phyloP scores from a whole-genome alignment of 805 yeast species.

The Candida boleticola region DNA sequence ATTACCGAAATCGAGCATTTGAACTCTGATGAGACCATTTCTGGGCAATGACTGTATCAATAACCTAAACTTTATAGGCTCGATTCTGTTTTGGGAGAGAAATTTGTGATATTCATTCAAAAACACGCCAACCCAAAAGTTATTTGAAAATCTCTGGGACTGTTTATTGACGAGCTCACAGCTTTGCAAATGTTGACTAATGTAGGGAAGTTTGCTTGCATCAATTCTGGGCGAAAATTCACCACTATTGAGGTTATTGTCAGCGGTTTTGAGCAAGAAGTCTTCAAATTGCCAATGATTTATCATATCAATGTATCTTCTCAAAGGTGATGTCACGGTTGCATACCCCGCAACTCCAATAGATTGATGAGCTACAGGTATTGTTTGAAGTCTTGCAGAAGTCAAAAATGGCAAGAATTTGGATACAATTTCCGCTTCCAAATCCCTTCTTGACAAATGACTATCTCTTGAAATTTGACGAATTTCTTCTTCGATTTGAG shows the following conservation, averaged over 20 bases:
- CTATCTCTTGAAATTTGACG: conserved; percentile 16
- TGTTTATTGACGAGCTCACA: conserved; percentile 26
- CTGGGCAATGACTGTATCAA: conserved; percentile 23
- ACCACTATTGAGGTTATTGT: background rate
- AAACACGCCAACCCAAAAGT: conserved; percentile 39
- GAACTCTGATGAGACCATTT: conserved; percentile 23
- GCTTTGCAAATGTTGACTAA: conserved; percentile 31
- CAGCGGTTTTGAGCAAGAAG: conserved; percentile 9
- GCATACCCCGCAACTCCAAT: conserved; percentile 63
- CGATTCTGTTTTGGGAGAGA: conserved; percentile 13
- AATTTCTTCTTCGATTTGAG: conserved; percentile 23
- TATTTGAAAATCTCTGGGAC: conserved; percentile 21
- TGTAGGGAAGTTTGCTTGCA: conserved; percentile 7
- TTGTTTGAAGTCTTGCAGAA: conserved; percentile 49
- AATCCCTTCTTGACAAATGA: conserved; percentile 13
- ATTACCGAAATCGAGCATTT: conserved; percentile 23
- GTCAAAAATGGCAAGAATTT: conserved; percentile 46
- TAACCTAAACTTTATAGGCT: conserved; percentile 21
- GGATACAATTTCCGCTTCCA: conserved; percentile 40
- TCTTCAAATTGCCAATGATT: conserved; percentile 69
- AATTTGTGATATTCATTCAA: conserved; percentile 25
- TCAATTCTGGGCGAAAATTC: background rate
- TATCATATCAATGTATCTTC: conserved; percentile 77
- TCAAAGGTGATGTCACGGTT: conserved; percentile 84
- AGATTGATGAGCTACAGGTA: conserved; percentile 47